These are phyloP conservation scores for Erigeron canadensis DNA, from an alignment of 129 eudicot genomes.

Conservation along the genomic window DNA sequence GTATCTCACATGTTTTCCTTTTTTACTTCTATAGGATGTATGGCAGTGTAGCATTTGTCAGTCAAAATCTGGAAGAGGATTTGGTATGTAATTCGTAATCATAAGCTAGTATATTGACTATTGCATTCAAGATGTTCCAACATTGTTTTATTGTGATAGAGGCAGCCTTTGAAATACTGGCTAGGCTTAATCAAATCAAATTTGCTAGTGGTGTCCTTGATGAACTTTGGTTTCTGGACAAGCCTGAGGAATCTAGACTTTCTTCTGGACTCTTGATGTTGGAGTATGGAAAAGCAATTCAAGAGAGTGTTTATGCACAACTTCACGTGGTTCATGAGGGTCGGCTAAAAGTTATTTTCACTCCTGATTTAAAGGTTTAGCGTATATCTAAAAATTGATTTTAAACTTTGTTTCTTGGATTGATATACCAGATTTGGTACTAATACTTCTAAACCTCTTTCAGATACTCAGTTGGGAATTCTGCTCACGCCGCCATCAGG, in stretches of 20 bases:
- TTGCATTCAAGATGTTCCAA: neutral
- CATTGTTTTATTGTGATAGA: slow-evolving; percentile 41
- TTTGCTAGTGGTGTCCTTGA: slow-evolving; percentile 77
- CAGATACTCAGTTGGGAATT: slow-evolving; percentile 88
- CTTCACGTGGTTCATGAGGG: slow-evolving; percentile 91
- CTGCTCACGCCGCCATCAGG: slow-evolving; percentile 85
- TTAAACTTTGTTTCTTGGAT: neutral
- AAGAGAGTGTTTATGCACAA: slow-evolving; percentile 83
- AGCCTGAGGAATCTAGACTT: slow-evolving; percentile 70
- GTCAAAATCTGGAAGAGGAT: slow-evolving; percentile 88
- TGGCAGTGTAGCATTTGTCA: slow-evolving; percentile 96
- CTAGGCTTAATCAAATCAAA: slow-evolving; percentile 81
- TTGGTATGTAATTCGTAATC: slow-evolving; percentile 52
- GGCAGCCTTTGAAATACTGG: slow-evolving; percentile 78
- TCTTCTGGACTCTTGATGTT: slow-evolving; percentile 72
- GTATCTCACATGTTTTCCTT: neutral
- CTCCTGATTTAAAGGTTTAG: slow-evolving; percentile 72
- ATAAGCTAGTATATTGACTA: neutral
- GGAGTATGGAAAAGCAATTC: slow-evolving; percentile 81
- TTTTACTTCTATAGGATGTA: slow-evolving; percentile 47
- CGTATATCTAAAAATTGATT: neutral
- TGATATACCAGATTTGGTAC: slow-evolving; percentile 2
- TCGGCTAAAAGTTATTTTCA: slow-evolving; percentile 64
- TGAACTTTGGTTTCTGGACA: slow-evolving; percentile 73
- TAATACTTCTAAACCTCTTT: neutral